phyloP scores from a whole-genome alignment of 176 grass and related monocot genomes.

The Echinochloa phyllopogon region DNA sequence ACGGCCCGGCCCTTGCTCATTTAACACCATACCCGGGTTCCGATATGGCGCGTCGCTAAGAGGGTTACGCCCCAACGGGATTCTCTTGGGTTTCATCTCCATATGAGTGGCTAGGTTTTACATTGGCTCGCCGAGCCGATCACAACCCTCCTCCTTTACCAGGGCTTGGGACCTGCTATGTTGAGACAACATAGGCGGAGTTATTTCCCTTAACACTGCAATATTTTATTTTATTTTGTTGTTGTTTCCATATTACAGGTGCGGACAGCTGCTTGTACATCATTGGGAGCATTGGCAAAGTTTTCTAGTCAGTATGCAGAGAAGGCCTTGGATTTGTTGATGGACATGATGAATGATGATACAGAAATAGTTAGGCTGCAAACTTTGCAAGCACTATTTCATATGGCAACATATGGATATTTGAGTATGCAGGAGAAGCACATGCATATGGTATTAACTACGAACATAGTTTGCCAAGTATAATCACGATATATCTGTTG shows the following conservation, averaged over 20 bases:
- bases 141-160: too few species aligned
- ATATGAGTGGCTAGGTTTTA: too few species aligned
- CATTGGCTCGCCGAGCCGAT: too few species aligned
- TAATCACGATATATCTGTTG: conserved; percentile 22
- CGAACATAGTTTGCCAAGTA: conserved; percentile 16
- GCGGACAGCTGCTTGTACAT: conserved; percentile 63
- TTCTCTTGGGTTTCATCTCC: too few species aligned
- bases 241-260: conserved; percentile 60
- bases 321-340: conserved; percentile 76
- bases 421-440: conserved; percentile 81
- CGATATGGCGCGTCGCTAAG: too few species aligned
- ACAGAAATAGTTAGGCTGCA: conserved; percentile 68
- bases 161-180: too few species aligned
- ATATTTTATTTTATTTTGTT: conserved; percentile 39
- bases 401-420: conserved; percentile 69
- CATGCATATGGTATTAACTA: conserved; percentile 84
- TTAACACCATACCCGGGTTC: too few species aligned
- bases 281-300: conserved; percentile 67
- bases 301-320: conserved; percentile 69
- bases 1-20: too few species aligned
- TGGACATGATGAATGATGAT: conserved; percentile 97
- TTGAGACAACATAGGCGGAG: too few species aligned
- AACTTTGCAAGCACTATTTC: conserved; percentile 68
- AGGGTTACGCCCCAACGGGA: too few species aligned
- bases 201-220: not conserved